Percentiles rank a stretch among this genome's conserved stretches.
phyloP scores from a whole-genome alignment of 306 rosid genomes.

The Quercus rubra region DNA sequence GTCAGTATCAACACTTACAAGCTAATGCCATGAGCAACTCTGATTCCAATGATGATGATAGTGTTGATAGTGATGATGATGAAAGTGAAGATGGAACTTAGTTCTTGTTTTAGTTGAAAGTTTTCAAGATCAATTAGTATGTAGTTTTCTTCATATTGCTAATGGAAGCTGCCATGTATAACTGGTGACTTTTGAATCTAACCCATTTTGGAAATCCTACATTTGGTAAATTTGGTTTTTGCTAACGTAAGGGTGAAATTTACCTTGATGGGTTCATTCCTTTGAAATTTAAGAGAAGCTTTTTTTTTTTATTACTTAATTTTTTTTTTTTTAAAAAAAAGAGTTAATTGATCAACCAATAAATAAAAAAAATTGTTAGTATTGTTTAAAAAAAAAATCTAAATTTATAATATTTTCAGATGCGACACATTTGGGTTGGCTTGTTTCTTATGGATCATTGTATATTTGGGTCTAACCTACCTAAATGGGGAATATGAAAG shows the following conservation, averaged over 20 bases:
- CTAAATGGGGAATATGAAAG: background rate
- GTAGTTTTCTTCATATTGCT: background rate
- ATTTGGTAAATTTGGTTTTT: background rate
- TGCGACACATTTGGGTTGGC: background rate
- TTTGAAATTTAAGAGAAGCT: background rate
- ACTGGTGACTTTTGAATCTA: conserved; percentile 19
- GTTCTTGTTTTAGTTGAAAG: conserved; percentile 4
- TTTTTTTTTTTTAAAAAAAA: too few species aligned
- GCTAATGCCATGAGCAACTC: conserved; percentile 17
- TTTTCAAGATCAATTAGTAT: conserved; percentile 3
- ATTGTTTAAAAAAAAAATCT: background rate
- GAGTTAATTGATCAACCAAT: too few species aligned
- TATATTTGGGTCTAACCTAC: background rate
- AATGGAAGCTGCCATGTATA: conserved; percentile 10
- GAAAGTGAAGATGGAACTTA: conserved; percentile 38
- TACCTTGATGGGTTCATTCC: background rate
- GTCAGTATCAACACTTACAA: conserved; percentile 42
- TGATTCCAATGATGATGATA: conserved; percentile 39
- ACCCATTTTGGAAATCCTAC: background rate
- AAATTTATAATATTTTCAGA: background rate
- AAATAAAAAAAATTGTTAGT: too few species aligned
- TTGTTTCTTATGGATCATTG: background rate
- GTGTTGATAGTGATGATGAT: conserved; percentile 6
- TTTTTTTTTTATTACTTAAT: background rate
- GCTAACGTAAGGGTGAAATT: conserved; percentile 12